A percentile compares a stretch with the other conserved stretches of the same genome.
Evolutionary conservation across 495 filamentous ascomycete genomes (phyloP).

Genomic region (Podospora anserina): DNA sequence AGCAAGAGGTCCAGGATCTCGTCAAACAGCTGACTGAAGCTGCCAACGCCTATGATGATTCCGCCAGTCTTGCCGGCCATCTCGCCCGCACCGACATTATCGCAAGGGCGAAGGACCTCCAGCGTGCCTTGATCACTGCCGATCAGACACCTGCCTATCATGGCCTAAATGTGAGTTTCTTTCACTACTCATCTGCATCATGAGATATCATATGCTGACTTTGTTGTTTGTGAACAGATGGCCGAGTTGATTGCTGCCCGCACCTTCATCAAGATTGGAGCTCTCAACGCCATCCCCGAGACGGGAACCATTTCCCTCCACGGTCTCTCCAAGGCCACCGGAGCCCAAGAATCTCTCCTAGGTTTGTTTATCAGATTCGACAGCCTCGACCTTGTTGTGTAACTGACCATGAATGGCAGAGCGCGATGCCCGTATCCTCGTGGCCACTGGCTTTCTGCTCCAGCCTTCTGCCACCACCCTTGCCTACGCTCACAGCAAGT

Average conservation of each 20-base stretch:
- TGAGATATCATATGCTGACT: not conserved
- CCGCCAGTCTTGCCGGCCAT: constrained; percentile 20
- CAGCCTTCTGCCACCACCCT: constrained; percentile 18
- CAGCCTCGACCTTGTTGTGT: too few species aligned
- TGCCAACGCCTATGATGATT: constrained; percentile 17
- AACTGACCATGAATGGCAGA: constrained; percentile 18
- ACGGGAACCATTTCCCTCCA: constrained; percentile 20
- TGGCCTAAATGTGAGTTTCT: constrained; percentile 18
- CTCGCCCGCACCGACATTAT: constrained; percentile 20
- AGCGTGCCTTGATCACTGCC: constrained; percentile 13
- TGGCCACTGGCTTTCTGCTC: constrained; percentile 26
- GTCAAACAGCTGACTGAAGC: constrained; percentile 11
- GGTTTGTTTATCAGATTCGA: constrained; percentile 12
- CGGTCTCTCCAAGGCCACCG: constrained; percentile 20
- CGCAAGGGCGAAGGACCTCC: constrained; percentile 16
- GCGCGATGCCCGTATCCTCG: constrained; percentile 23
- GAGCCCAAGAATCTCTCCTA: constrained; percentile 23
- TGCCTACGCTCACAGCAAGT: constrained; percentile 22
- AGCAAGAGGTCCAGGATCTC: constrained; percentile 18
- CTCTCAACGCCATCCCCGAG: constrained; percentile 22
- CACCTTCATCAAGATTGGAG: constrained; percentile 26
- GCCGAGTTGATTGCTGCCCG: constrained; percentile 23
- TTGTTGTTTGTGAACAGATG: constrained; percentile 16
- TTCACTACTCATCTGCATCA: not conserved
- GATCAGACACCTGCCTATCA: constrained; percentile 25